Evolutionary conservation across 805 yeast genomes (phyloP).

Genomic region (Saccharomycopsis oosterbeekiorum): DNA sequence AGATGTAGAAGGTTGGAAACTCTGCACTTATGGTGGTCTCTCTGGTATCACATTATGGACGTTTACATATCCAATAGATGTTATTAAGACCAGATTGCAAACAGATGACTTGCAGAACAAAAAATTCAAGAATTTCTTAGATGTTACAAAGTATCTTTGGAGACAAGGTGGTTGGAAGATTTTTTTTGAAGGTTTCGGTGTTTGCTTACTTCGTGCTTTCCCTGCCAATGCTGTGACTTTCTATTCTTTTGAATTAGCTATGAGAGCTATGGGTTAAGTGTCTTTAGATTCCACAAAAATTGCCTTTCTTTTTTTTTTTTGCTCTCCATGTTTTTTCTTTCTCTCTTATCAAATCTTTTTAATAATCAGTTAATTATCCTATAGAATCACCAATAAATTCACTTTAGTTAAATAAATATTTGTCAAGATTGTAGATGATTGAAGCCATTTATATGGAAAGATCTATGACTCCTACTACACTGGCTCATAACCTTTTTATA

Average conservation of each 20-base stretch:
- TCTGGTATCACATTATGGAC: conserved; percentile 90
- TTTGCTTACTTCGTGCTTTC: conserved; percentile 91
- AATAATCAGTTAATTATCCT: too few relatives aligned
- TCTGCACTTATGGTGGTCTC: conserved; percentile 80
- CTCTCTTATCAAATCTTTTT: not conserved
- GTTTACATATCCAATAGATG: conserved; percentile 79
- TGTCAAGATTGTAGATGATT: too few relatives aligned
- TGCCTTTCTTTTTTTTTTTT: not conserved
- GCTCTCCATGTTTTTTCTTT: not conserved
- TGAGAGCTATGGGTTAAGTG: conserved; percentile 38
- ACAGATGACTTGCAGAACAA: conserved; percentile 54
- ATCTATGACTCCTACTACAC: too few relatives aligned
- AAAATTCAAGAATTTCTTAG: conserved; percentile 44
- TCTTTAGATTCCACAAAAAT: not conserved
- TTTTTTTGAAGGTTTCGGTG: conserved; percentile 83
- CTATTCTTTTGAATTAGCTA: conserved; percentile 82
- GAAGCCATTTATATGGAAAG: too few relatives aligned
- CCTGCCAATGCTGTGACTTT: conserved; percentile 98
- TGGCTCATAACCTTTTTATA: too few relatives aligned
- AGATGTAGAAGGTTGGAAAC: conserved; percentile 81
- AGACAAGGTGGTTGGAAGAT: conserved; percentile 60
- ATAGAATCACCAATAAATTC: too few relatives aligned
- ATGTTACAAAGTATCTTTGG: conserved; percentile 47
- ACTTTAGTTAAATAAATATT: too few relatives aligned
- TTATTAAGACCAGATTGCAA: conserved; percentile 83